These are phyloP conservation scores for Debaryomyces tyrocola DNA, from an alignment of 805 yeast genomes.

Conservation along the genomic window DNA sequence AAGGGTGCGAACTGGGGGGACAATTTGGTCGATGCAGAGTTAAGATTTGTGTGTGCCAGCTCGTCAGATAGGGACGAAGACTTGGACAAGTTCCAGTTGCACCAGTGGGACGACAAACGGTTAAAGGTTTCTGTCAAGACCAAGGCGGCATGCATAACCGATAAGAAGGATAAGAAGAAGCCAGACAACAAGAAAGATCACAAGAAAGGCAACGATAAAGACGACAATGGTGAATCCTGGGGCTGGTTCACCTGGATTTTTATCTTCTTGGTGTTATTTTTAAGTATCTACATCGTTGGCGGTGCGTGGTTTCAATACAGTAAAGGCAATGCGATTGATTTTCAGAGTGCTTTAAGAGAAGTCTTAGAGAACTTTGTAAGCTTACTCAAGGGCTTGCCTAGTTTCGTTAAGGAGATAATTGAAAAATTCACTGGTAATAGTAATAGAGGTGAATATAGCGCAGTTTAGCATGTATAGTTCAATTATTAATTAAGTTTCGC, in stretches of 20 bases:
- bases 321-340: constrained; percentile 67
- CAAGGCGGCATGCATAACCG: constrained; percentile 40
- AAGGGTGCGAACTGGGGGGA: constrained; percentile 74
- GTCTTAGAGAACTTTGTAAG: constrained; percentile 67
- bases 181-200: constrained; percentile 15
- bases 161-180: constrained; percentile 29
- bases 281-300: constrained; percentile 69
- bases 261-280: constrained; percentile 65
- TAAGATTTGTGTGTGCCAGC: constrained; percentile 49
- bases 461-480: constrained; percentile 53
- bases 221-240: constrained; percentile 51
- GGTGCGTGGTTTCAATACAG: constrained; percentile 77
- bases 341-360: constrained; percentile 72
- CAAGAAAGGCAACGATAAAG: constrained; percentile 13
- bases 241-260: constrained; percentile 85
- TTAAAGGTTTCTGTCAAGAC: constrained; percentile 31
- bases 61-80: constrained; percentile 18
- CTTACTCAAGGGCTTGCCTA: constrained; percentile 59
- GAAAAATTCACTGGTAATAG: constrained; percentile 62
- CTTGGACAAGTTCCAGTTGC: constrained; percentile 23
- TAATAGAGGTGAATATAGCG: constrained; percentile 88
- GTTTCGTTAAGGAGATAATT: constrained; percentile 64
- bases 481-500: no score
- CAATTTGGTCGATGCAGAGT: constrained; percentile 43
- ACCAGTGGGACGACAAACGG: constrained; percentile 36